Percentiles rank a stretch among this genome's conserved stretches.
Conservation (phyloP, 2,329 filamentous ascomycete species). For the Penicillium sclerotiorum region DNA sequence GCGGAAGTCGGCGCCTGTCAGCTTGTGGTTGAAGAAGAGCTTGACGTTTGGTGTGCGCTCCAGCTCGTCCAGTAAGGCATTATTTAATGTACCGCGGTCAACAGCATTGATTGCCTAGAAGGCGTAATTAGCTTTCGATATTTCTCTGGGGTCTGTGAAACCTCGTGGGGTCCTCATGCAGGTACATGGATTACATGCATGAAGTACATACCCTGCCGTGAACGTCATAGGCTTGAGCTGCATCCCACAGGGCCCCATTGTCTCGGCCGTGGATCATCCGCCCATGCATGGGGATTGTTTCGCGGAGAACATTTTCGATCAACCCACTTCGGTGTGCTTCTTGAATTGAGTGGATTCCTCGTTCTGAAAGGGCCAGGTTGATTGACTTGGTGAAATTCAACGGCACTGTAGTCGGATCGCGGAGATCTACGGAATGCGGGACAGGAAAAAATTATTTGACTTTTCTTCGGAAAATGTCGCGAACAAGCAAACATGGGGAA, state of each 20-base stretch:
- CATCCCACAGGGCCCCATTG: constrained; percentile 70
- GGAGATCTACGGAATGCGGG: constrained; percentile 67
- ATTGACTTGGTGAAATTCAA: constrained; percentile 99
- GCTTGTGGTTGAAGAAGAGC: constrained; percentile 89
- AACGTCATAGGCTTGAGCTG: constrained; percentile 86
- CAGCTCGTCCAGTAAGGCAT: constrained; percentile 78
- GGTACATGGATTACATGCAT: constrained; percentile 1
- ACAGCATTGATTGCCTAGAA: constrained; percentile 79
- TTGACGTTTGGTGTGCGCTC: constrained; percentile 85
- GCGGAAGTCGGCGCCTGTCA: constrained; percentile 85
- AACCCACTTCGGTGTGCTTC: constrained; percentile 68
- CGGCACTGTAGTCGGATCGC: constrained; percentile 77
- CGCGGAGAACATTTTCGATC: constrained; percentile 71
- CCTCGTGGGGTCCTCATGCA: constrained; percentile 7
- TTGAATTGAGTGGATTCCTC: constrained; percentile 85
- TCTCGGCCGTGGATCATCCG: constrained; percentile 88
- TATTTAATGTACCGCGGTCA: constrained; percentile 82
- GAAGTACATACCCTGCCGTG: constrained; percentile 70
- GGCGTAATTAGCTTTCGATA: constrained; percentile 1
- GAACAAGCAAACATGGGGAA: constrained; percentile 1
- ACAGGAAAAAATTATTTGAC: constrained; percentile 9
- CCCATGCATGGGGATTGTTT: constrained; percentile 89
- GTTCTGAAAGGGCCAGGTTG: constrained; percentile 90
- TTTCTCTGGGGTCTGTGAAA: constrained; percentile 4
- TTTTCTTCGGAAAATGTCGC: constrained; percentile 18